Evolutionary conservation across 805 yeast species (phyloP).

Genomic region (Wickerhamomyces silvicola): DNA sequence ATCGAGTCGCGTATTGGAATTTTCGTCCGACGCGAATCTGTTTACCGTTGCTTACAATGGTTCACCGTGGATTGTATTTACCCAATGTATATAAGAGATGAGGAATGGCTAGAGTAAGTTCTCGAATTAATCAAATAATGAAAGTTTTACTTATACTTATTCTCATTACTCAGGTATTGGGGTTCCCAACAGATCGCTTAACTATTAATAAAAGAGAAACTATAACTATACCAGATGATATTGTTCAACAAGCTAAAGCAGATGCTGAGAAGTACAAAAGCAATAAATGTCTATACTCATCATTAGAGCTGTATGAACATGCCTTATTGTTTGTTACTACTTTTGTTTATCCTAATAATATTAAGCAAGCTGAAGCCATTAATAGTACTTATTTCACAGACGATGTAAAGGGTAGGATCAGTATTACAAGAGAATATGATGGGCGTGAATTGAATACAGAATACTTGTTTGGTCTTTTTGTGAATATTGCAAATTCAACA

Average conservation of each 20-base stretch:
- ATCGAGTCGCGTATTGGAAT: too few species aligned
- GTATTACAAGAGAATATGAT: slow-evolving; percentile 16
- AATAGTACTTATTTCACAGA: slow-evolving; percentile 18
- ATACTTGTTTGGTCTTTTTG: slow-evolving; percentile 19
- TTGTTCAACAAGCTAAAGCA: background rate
- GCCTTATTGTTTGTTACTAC: slow-evolving; percentile 18
- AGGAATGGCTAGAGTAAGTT: too few species aligned
- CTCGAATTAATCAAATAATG: too few species aligned
- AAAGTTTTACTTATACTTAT: too few species aligned
- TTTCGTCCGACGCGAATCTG: too few species aligned
- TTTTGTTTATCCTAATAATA: slow-evolving; percentile 14
- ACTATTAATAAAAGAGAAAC: too few species aligned
- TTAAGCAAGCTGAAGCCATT: slow-evolving; percentile 12
- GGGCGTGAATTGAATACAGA: slow-evolving; percentile 21
- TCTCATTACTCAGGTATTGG: too few species aligned
- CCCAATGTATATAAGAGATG: too few species aligned
- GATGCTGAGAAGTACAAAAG: background rate
- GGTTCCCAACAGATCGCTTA: too few species aligned
- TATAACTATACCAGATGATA: slow-evolving; percentile 27
- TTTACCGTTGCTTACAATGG: too few species aligned
- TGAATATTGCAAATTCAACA: slow-evolving; percentile 6
- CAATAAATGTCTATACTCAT: slow-evolving; percentile 3
- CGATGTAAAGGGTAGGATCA: slow-evolving; percentile 15
- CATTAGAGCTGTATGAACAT: slow-evolving; percentile 5
- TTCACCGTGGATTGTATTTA: too few species aligned